phyloP scores from a whole-genome alignment of 768 basidiomycete genomes.

The Boletales sp. region DNA sequence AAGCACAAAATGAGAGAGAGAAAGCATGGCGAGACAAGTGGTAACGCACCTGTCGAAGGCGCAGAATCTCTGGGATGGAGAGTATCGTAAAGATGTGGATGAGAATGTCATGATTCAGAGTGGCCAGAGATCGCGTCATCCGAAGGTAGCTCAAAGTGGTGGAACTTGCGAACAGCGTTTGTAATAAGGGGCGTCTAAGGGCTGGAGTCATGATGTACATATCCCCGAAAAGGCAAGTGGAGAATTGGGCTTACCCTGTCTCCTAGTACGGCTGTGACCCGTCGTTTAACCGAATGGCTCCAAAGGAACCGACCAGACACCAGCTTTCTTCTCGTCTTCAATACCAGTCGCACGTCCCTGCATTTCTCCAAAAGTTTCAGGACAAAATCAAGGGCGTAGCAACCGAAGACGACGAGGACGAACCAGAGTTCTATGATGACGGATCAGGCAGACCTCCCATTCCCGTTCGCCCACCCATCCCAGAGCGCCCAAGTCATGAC shows the following conservation, averaged over 20 bases:
- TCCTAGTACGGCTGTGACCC: no score
- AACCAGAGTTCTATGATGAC: slow-evolving; percentile 57
- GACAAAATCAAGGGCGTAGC: slow-evolving; percentile 54
- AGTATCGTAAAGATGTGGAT: slow-evolving; percentile 35
- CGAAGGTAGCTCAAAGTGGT: not conserved
- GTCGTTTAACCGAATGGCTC: slow-evolving; percentile 23
- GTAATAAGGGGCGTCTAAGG: no score
- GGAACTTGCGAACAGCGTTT: no score
- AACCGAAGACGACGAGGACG: slow-evolving; percentile 46
- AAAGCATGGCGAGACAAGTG: not conserved
- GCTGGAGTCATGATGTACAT: no score
- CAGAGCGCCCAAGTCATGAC: slow-evolving; percentile 61
- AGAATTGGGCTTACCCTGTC: not conserved
- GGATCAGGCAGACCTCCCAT: slow-evolving; percentile 73
- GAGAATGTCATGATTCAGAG: slow-evolving; percentile 37
- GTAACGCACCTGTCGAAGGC: slow-evolving; percentile 38
- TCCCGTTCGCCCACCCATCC: slow-evolving; percentile 68
- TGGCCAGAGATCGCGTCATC: slow-evolving; percentile 20
- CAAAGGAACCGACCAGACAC: slow-evolving; percentile 64
- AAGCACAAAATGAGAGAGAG: not conserved
- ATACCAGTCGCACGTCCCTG: slow-evolving; percentile 58
- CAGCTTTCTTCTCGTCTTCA: slow-evolving; percentile 70
- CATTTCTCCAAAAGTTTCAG: slow-evolving; percentile 65
- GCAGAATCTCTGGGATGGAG: slow-evolving; percentile 40
- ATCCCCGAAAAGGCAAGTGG: slow-evolving; percentile 19